Conservation (phyloP, 1,284 basidiomycete species). For the Ganoderma multipileum region DNA sequence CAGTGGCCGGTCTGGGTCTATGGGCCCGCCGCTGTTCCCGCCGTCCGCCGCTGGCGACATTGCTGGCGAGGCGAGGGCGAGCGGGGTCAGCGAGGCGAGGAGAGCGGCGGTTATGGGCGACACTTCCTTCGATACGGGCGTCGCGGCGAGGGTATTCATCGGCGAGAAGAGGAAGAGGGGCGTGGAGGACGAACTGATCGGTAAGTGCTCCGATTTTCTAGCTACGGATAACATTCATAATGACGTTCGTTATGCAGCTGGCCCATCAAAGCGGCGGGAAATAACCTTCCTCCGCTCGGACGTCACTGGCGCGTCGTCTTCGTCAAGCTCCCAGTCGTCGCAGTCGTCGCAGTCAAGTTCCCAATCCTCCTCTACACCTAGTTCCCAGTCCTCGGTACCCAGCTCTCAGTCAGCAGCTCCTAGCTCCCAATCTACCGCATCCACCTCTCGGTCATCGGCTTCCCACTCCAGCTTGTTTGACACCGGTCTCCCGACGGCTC, state of each 20-base stretch:
- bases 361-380: constrained; percentile 18
- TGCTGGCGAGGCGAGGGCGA: constrained; percentile 18
- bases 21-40: constrained; percentile 22
- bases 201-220: constrained; percentile 8
- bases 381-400: constrained; percentile 15
- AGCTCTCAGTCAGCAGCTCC: constrained; percentile 16
- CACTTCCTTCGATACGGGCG: constrained; percentile 30
- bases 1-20: constrained; percentile 25
- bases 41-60: constrained; percentile 24
- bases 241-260: constrained; percentile 7
- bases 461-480: constrained; percentile 21
- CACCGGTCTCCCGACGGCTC: constrained; percentile 4
- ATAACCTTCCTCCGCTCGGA: constrained; percentile 20
- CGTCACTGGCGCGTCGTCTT: constrained; percentile 14
- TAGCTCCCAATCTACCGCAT: constrained; percentile 11
- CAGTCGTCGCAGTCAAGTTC: constrained; percentile 18
- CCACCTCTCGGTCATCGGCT: constrained; percentile 11
- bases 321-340: constrained; percentile 22
- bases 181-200: constrained; percentile 18
- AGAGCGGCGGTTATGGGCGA: constrained; percentile 32
- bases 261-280: constrained; percentile 27
- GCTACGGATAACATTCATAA: neutral
- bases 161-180: constrained; percentile 37
- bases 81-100: constrained; percentile 27
- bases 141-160: constrained; percentile 29